These are phyloP conservation scores for Fraxinus baroniana DNA, from an alignment of 305 asterid species.

Conservation along the genomic window DNA sequence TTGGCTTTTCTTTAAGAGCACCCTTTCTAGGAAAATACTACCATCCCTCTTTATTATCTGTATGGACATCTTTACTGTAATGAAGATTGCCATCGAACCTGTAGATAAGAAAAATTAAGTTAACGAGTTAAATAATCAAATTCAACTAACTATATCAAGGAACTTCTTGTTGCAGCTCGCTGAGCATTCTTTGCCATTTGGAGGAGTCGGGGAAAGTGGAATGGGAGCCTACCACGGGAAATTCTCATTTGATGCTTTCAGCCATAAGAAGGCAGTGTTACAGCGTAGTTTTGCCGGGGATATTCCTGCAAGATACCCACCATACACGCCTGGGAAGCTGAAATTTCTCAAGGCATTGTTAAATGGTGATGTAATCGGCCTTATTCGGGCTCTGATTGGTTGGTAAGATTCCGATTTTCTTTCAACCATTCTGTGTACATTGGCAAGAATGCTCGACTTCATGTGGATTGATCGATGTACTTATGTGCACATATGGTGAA, in stretches of 20 bases:
- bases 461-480: not conserved
- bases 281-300: slow-evolving; percentile 54
- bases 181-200: slow-evolving; percentile 45
- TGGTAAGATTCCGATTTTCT: slow-evolving; percentile 30
- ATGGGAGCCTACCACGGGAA: slow-evolving; percentile 75
- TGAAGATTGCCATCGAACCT: not conserved
- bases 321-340: slow-evolving; percentile 54
- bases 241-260: slow-evolving; percentile 67
- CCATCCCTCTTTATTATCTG: not conserved
- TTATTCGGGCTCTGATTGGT: slow-evolving; percentile 52
- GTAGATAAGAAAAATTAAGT: not conserved
- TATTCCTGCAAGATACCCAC: slow-evolving; percentile 61
- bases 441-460: not conserved
- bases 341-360: slow-evolving; percentile 50
- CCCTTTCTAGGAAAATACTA: not conserved
- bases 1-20: not conserved
- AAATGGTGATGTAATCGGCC: slow-evolving; percentile 43
- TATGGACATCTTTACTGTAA: not conserved
- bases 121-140: not conserved
- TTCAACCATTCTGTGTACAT: not conserved
- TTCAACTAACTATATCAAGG: slow-evolving; percentile 8
- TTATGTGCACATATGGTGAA: not conserved
- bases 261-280: slow-evolving; percentile 73
- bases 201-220: slow-evolving; percentile 82
- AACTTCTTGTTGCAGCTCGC: slow-evolving; percentile 34